phyloP scores from a whole-genome alignment of 345 rosid species.

The Salix purpurea region DNA sequence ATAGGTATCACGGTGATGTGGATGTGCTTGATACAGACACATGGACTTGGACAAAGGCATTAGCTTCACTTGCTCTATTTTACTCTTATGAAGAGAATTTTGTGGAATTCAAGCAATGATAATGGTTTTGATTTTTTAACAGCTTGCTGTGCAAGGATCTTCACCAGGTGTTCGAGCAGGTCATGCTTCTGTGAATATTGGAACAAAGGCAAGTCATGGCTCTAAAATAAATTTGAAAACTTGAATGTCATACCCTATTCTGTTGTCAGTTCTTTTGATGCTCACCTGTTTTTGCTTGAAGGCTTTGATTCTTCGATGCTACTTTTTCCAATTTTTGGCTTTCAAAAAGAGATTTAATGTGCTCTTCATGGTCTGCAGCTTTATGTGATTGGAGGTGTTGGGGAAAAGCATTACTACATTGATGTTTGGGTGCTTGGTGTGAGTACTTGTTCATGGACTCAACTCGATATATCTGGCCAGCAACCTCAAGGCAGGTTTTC shows the following conservation, averaged over 20 bases:
- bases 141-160: slow-evolving; percentile 51
- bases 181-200: slow-evolving; percentile 54
- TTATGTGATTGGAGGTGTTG: slow-evolving; percentile 64
- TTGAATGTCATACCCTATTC: too few relatives aligned
- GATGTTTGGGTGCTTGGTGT: slow-evolving; percentile 66
- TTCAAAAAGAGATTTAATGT: neutral
- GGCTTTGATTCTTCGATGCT: neutral
- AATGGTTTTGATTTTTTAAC: slow-evolving; percentile 14
- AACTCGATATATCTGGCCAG: slow-evolving; percentile 48
- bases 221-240: neutral
- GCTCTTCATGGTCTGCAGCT: slow-evolving; percentile 34
- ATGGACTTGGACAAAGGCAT: slow-evolving; percentile 64
- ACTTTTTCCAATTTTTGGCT: too few relatives aligned
- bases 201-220: slow-evolving; percentile 44
- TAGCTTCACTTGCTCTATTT: slow-evolving; percentile 1
- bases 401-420: slow-evolving; percentile 60
- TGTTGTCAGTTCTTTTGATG: neutral
- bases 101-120: neutral
- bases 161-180: slow-evolving; percentile 71
- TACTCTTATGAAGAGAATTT: neutral
- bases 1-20: slow-evolving; percentile 58
- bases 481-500: slow-evolving; percentile 78
- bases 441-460: slow-evolving; percentile 41
- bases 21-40: slow-evolving; percentile 47
- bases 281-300: neutral